These are phyloP conservation scores for Pyrus betulifolia DNA, from an alignment of 306 rosid genomes.

Conservation along the genomic window DNA sequence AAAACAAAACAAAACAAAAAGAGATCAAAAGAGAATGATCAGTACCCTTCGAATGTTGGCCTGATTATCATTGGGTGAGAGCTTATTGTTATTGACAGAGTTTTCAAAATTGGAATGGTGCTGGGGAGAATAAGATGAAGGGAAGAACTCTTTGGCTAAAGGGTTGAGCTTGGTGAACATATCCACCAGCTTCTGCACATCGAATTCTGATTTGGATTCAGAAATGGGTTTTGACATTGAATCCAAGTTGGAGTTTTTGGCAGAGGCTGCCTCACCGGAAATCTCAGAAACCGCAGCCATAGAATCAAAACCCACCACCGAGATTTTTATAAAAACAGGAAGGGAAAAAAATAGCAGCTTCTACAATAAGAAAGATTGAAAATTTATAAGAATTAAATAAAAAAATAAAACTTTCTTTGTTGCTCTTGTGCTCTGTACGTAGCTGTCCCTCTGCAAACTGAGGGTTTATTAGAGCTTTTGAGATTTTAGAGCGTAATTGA, in stretches of 20 bases:
- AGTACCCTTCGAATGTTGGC: slow-evolving; percentile 68
- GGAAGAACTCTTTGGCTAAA: slow-evolving; percentile 79
- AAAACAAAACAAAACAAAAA: neutral
- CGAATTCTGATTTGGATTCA: slow-evolving; percentile 58
- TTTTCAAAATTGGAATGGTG: slow-evolving; percentile 43
- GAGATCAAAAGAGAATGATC: slow-evolving; percentile 30
- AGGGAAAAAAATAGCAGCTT: neutral
- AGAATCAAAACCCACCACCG: slow-evolving; percentile 26
- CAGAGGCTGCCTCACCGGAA: slow-evolving; percentile 56
- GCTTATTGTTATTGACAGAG: slow-evolving; percentile 40
- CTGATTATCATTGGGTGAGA: slow-evolving; percentile 38
- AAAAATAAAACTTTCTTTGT: slow-evolving; percentile 3
- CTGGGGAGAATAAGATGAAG: slow-evolving; percentile 56
- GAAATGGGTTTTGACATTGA: slow-evolving; percentile 39
- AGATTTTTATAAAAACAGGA: neutral
- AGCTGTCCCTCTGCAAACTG: slow-evolving; percentile 4
- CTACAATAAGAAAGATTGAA: slow-evolving; percentile 5
- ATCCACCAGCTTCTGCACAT: slow-evolving; percentile 82
- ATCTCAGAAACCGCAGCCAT: slow-evolving; percentile 95
- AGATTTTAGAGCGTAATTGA: slow-evolving; percentile 4
- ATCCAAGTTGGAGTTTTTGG: slow-evolving; percentile 66
- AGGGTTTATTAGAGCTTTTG: slow-evolving; percentile 17
- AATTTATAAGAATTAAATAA: neutral
- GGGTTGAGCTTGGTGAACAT: slow-evolving; percentile 95
- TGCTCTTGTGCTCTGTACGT: neutral